These are phyloP conservation scores for Colletotrichum plurivorum DNA, from an alignment of 2,329 filamentous ascomycete species.

Conservation along the genomic window DNA sequence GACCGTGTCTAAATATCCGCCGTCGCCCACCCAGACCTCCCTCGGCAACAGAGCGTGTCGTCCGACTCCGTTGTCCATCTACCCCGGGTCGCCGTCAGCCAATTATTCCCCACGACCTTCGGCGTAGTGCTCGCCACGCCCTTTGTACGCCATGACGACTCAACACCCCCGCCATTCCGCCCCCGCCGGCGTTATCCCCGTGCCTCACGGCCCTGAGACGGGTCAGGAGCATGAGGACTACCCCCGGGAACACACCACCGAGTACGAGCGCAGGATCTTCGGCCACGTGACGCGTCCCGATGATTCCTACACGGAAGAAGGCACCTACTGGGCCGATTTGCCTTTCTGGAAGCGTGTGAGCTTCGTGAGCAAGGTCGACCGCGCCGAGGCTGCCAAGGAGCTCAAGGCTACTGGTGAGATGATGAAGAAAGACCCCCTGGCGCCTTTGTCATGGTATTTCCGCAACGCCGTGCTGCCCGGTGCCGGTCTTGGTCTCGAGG, in stretches of 20 bases:
- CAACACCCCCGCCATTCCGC: constrained; percentile 57
- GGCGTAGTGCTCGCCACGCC: constrained; percentile 10
- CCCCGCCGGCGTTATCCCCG: constrained; percentile 66
- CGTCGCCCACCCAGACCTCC: constrained; percentile 1
- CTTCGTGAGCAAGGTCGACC: constrained; percentile 84
- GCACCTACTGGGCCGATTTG: constrained; percentile 94
- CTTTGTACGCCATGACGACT: constrained; percentile 42
- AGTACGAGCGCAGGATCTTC: constrained; percentile 75
- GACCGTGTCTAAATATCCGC: constrained; percentile 16
- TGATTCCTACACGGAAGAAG: constrained; percentile 86
- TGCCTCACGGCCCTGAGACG: constrained; percentile 67
- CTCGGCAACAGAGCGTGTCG: not conserved
- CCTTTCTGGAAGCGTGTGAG: constrained; percentile 76
- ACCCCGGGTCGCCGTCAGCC: constrained; percentile 9
- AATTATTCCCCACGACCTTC: constrained; percentile 1
- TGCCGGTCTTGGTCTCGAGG: constrained; percentile 92
- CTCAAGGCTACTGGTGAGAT: constrained; percentile 77
- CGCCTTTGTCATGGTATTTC: constrained; percentile 88
- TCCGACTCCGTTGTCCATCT: constrained; percentile 3
- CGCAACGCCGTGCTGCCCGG: constrained; percentile 93
- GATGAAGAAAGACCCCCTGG: constrained; percentile 89
- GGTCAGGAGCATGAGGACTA: constrained; percentile 65
- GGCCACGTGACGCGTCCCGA: constrained; percentile 86
- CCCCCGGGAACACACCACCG: constrained; percentile 58
- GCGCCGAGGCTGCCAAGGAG: constrained; percentile 78